Evolutionary conservation across 78 protist species (phyloP).

Genomic region (Cavenderia fasciculata): DNA sequence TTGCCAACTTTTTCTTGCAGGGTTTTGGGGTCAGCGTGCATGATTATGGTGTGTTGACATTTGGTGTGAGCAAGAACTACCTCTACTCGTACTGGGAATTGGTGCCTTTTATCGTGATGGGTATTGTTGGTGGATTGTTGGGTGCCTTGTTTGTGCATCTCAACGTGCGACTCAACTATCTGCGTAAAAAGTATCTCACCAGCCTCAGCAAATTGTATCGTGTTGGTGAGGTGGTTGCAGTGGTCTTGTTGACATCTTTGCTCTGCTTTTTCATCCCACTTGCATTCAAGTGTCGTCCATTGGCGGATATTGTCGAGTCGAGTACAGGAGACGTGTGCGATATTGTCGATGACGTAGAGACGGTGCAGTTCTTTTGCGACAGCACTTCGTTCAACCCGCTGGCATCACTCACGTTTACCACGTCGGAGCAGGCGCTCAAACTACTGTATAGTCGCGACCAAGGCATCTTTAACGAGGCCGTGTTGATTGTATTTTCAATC

Average conservation of each 20-base stretch:
- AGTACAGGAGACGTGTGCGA: constrained; percentile 37
- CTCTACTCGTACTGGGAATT: constrained; percentile 72
- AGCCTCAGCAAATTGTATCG: not conserved
- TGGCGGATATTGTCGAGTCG: not conserved
- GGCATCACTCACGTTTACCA: constrained; percentile 84
- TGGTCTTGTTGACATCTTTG: not conserved
- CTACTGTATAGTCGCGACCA: constrained; percentile 60
- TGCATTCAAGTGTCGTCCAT: constrained; percentile 8
- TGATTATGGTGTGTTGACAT: constrained; percentile 76
- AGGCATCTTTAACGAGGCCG: constrained; percentile 1
- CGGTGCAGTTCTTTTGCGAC: constrained; percentile 29
- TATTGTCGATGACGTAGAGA: not conserved
- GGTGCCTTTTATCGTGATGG: constrained; percentile 81
- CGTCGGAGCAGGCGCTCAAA: constrained; percentile 64
- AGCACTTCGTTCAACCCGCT: constrained; percentile 84
- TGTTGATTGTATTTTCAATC: constrained; percentile 6
- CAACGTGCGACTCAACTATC: constrained; percentile 56
- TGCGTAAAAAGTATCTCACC: constrained; percentile 9
- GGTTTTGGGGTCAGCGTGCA: constrained; percentile 38
- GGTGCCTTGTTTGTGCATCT: constrained; percentile 84
- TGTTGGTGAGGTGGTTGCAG: constrained; percentile 2
- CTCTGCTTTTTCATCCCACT: constrained; percentile 51
- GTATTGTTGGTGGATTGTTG: constrained; percentile 86
- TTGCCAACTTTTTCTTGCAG: constrained; percentile 64
- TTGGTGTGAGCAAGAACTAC: constrained; percentile 54